Percentiles rank a stretch among this genome's conserved stretches.
Evolutionary conservation across 2,329 filamentous ascomycete genomes (phyloP).

Genomic region (Fusarium sp.): DNA sequence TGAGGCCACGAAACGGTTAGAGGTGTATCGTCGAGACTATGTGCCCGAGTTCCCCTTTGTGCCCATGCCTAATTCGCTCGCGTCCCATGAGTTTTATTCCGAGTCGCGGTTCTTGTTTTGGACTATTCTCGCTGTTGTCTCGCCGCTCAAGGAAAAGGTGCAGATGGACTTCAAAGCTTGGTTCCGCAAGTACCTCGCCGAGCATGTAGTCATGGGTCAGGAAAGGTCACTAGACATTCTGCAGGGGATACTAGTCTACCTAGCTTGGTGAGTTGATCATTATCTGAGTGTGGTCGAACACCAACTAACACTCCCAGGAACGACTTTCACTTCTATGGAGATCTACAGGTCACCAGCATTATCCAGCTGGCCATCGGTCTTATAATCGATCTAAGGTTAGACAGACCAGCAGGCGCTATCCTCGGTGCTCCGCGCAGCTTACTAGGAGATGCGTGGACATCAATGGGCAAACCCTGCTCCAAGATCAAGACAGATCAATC

Average conservation of each 20-base stretch:
- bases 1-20: slow-evolving; percentile 49
- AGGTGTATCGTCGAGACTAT: slow-evolving; percentile 49
- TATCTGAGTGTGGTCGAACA: not conserved
- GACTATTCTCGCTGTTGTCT: slow-evolving; percentile 50
- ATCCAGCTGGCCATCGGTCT: slow-evolving; percentile 55
- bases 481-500: slow-evolving; percentile 41
- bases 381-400: slow-evolving; percentile 53
- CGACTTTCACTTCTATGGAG: slow-evolving; percentile 54
- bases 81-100: slow-evolving; percentile 47
- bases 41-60: slow-evolving; percentile 55
- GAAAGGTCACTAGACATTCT: slow-evolving; percentile 52
- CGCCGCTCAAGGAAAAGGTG: slow-evolving; percentile 46
- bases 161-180: slow-evolving; percentile 51
- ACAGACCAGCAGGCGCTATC: slow-evolving; percentile 42
- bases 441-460: slow-evolving; percentile 48
- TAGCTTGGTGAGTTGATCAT: slow-evolving; percentile 50
- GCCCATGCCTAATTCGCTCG: slow-evolving; percentile 40
- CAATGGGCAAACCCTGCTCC: slow-evolving; percentile 29
- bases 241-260: slow-evolving; percentile 53
- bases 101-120: slow-evolving; percentile 53
- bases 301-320: slow-evolving; percentile 43
- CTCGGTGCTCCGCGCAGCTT: slow-evolving; percentile 44
- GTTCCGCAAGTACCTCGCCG: slow-evolving; percentile 53
- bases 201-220: slow-evolving; percentile 52
- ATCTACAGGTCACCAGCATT: slow-evolving; percentile 51